Evolutionary conservation across 2,329 filamentous ascomycete species (phyloP), one percentile per base, ranked within the genome.

Genomic region (Dactylella cylindrospora): DNA sequence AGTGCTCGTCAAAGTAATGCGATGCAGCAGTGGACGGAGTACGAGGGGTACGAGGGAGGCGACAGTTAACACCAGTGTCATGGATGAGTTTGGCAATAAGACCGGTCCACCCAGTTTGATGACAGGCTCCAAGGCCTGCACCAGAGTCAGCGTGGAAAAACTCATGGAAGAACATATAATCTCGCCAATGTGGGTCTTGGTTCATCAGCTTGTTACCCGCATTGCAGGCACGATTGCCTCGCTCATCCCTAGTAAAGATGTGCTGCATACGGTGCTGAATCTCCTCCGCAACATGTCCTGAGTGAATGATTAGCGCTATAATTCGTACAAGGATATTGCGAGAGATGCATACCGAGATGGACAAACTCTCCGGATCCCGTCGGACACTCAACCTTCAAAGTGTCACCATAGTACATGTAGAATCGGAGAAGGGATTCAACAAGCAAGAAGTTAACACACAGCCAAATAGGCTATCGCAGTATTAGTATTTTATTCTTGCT

Each of bases 61-160:
- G 88, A 72, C 90, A 95, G 72, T 84, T 93, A 71, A 94, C 80
- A 67, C 90, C 91, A 67, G 91, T 96, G 71, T 97, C 93, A 69
- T 97, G 91, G 61, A 97, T 97, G 82, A 97, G 87, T 74, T 94
- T 90, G 20, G 91, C 91, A 72, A 97, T 90, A 67, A 97, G 74
- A 19, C 91, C 91, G 29, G 91, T 96, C 91, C 93, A 97, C 43
- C 91, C 91, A 71, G 89, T 95, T 73, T 97, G 93, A 73, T 97
- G 93, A 40, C 85, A 91, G 29, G 91, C 89, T 54, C 91, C 91
- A 1, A 97, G 80, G 12, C 93, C 91, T 67, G 90, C 85, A 10
- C 91, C 91, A 44, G 79, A 84, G 72, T 97, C 90, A 31, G 90
- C 91, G 71, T 97, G 91, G 71, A 97, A 97, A 78, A 94, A 97